Evolutionary conservation across 1,139 yeast genomes (phyloP).

Genomic region (Pichia sp.): DNA sequence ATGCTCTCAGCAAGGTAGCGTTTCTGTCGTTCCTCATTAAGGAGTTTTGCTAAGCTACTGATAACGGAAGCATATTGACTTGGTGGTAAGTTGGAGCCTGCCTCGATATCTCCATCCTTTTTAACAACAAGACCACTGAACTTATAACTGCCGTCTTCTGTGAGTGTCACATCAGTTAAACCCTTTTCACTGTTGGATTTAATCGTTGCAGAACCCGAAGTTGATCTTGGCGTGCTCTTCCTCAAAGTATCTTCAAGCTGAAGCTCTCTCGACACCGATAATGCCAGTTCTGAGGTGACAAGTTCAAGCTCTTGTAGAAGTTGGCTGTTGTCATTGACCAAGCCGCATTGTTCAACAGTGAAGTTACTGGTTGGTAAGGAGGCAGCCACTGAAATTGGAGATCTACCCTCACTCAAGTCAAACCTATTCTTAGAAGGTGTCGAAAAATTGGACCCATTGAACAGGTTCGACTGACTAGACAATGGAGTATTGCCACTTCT

Average conservation of each 20-base stretch:
- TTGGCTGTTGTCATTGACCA: constrained; percentile 52
- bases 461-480: no score
- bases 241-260: constrained; percentile 41
- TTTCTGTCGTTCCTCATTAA: constrained; percentile 58
- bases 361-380: constrained; percentile 4
- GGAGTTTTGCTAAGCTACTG: constrained; percentile 46
- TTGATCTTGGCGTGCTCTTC: no score
- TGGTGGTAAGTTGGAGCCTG: not conserved
- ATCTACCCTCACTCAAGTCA: constrained; percentile 6
- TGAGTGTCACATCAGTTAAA: not conserved
- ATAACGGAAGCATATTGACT: constrained; percentile 37
- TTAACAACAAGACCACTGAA: constrained; percentile 11
- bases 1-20: constrained; percentile 62
- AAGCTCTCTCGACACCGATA: constrained; percentile 62
- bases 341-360: constrained; percentile 50
- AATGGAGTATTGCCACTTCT: no score
- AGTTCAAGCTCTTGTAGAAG: constrained; percentile 57
- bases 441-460: not conserved
- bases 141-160: constrained; percentile 20
- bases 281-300: constrained; percentile 65
- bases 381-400: constrained; percentile 9
- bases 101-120: constrained; percentile 15
- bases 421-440: constrained; percentile 3
- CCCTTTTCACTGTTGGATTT: no score
- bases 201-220: no score